phyloP scores from a whole-genome alignment of 768 basidiomycete species.

The Termitomyces sp. region DNA sequence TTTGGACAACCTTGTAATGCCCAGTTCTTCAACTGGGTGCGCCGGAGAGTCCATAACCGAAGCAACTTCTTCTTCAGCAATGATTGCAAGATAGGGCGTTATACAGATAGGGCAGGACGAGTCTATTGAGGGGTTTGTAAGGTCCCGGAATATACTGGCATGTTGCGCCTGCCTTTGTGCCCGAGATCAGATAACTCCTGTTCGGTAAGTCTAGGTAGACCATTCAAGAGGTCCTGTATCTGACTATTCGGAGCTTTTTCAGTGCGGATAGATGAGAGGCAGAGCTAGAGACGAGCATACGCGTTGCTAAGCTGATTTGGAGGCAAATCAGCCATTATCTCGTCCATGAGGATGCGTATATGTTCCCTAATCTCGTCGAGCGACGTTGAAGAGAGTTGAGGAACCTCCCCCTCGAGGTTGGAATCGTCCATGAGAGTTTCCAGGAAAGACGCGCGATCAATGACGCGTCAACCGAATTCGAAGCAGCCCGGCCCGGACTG shows the following conservation, averaged over 20 bases:
- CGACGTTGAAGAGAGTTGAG: background rate
- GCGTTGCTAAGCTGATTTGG: constrained; percentile 10
- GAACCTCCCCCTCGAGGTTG: constrained; percentile 5
- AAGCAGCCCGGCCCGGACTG: background rate
- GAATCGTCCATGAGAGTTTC: constrained; percentile 12
- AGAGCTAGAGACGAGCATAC: constrained; percentile 9
- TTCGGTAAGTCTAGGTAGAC: constrained; percentile 47
- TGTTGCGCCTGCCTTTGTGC: constrained; percentile 32
- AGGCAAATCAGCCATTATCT: constrained; percentile 9
- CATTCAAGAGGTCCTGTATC: constrained; percentile 33
- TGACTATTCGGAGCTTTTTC: constrained; percentile 21
- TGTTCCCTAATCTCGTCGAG: constrained; percentile 8
- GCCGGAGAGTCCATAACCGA: constrained; percentile 76
- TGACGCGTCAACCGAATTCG: background rate
- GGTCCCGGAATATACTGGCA: background rate
- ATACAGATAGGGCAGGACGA: constrained; percentile 73
- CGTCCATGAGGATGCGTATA: constrained; percentile 10
- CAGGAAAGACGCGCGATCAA: background rate
- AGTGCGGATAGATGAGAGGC: background rate
- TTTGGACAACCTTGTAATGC: constrained; percentile 57
- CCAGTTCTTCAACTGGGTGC: constrained; percentile 59
- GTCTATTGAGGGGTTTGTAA: constrained; percentile 33
- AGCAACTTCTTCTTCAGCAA: constrained; percentile 73
- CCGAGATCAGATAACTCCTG: constrained; percentile 39
- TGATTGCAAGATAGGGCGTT: constrained; percentile 56